These are phyloP conservation scores for Mycena venus DNA, from an alignment of 768 basidiomycete species.

Conservation along the genomic window DNA sequence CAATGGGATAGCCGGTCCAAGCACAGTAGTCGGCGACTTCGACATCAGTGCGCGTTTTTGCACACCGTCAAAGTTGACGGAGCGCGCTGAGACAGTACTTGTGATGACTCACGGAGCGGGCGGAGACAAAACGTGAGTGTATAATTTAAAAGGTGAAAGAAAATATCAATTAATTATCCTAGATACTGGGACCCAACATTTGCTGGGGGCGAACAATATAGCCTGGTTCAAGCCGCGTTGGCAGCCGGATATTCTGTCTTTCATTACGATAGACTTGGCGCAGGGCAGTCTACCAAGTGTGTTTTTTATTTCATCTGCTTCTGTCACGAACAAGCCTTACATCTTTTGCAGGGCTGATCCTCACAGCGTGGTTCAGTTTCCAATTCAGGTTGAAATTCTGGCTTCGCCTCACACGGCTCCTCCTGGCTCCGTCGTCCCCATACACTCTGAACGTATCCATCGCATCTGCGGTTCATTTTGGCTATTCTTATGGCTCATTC, in stretches of 20 bases:
- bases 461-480: constrained; percentile 18
- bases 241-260: too few species aligned
- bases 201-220: constrained; percentile 3
- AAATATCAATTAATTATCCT: not conserved
- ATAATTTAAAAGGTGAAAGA: too few species aligned
- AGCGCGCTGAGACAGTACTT: not conserved
- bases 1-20: constrained; percentile 16
- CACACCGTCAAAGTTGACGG: not conserved
- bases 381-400: constrained; percentile 24
- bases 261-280: constrained; percentile 18
- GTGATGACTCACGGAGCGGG: constrained; percentile 23
- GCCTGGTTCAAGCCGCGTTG: constrained; percentile 17
- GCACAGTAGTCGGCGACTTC: not conserved
- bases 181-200: constrained; percentile 26
- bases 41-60: constrained; percentile 25
- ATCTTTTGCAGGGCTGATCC: constrained; percentile 12
- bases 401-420: constrained; percentile 15
- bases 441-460: not conserved
- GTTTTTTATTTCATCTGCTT: not conserved
- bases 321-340: not conserved
- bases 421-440: not conserved
- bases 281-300: constrained; percentile 16
- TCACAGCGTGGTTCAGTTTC: constrained; percentile 23
- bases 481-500: constrained; percentile 18
- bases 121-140: constrained; percentile 16